Conservation (phyloP, 495 filamentous ascomycete genomes). For the Lindgomyces ingoldianus region DNA sequence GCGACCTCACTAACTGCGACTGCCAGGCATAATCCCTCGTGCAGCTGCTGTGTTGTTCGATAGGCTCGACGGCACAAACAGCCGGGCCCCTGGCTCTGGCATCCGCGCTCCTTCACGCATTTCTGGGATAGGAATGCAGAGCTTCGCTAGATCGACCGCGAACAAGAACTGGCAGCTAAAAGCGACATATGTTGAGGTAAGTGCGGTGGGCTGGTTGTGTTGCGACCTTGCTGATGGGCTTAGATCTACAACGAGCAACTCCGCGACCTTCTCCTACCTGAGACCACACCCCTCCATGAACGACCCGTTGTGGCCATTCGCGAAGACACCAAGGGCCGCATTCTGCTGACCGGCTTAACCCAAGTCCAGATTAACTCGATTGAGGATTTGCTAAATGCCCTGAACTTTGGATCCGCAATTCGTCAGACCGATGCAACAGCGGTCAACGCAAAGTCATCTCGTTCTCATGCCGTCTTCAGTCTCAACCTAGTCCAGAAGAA, state of each 20-base stretch:
- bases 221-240: conserved; percentile 3
- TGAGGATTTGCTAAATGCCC: conserved; percentile 82
- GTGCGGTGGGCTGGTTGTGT: not conserved
- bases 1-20: not conserved
- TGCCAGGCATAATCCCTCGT: conserved; percentile 85
- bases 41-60: conserved; percentile 87
- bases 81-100: conserved; percentile 70
- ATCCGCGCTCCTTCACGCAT: conserved; percentile 81
- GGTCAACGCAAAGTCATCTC: conserved; percentile 97
- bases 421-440: conserved; percentile 98
- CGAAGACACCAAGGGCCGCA: conserved; percentile 93
- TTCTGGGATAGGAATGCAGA: conserved; percentile 61
- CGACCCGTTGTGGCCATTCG: conserved; percentile 78
- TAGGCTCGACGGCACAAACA: conserved; percentile 67
- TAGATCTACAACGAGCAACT: conserved; percentile 97
- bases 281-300: conserved; percentile 67
- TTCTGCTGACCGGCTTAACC: conserved; percentile 84
- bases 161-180: conserved; percentile 93
- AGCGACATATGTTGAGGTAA: conserved; percentile 91
- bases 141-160: conserved; percentile 50
- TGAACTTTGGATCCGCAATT: conserved; percentile 92
- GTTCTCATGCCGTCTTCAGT: conserved; percentile 97
- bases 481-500: conserved; percentile 90
- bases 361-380: conserved; percentile 89
- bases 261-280: conserved; percentile 84